These are phyloP conservation scores for Diospyros kaki DNA, from an alignment of 148 eudicot genomes.

Conservation along the genomic window DNA sequence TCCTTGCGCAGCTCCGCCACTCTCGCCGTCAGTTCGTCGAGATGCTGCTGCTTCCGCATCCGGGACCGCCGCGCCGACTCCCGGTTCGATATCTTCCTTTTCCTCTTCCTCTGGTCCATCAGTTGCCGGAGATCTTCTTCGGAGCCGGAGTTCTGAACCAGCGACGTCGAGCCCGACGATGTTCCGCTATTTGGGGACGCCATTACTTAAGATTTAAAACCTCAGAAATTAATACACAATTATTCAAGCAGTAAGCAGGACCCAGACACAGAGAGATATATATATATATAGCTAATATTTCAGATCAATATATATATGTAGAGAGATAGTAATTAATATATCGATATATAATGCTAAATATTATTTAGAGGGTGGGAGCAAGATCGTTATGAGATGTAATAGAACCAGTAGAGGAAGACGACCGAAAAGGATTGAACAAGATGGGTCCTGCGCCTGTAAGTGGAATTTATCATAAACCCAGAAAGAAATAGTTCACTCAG, in stretches of 20 bases:
- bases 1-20: conserved; percentile 40
- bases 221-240: not conserved
- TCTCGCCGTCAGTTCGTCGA: conserved; percentile 54
- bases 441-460: conserved; percentile 83
- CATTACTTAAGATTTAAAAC: conserved; percentile 19
- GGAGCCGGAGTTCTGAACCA: conserved; percentile 39
- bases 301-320: conserved; percentile 12
- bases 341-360: not conserved
- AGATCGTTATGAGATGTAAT: conserved; percentile 60
- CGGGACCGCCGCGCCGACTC: conserved; percentile 79
- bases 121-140: conserved; percentile 41
- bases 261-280: conserved; percentile 14
- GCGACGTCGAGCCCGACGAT: conserved; percentile 37
- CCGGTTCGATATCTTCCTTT: conserved; percentile 68
- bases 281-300: not conserved
- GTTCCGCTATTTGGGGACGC: conserved; percentile 50
- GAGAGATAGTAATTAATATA: not conserved
- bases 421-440: conserved; percentile 94
- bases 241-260: conserved; percentile 19
- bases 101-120: conserved; percentile 64
- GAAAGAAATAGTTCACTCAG: conserved; percentile 77
- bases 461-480: conserved; percentile 87
- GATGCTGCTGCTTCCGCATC: conserved; percentile 67
- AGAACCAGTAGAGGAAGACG: conserved; percentile 92
- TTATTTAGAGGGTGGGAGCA: not conserved